These are phyloP conservation scores for Hordeum vulgare DNA, from an alignment of 176 grass and related monocot genomes.

Conservation along the genomic window MorexV3_pseudomolecules_assembly NC_058521.1:442843768-442844267, in stretches of 20 bases:
- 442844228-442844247: slow-evolving; percentile 10
- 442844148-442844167: slow-evolving; percentile 41
- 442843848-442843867: too few relatives aligned
- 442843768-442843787: too few relatives aligned
- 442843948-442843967: background rate
- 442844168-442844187: slow-evolving; percentile 22
- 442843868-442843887: background rate
- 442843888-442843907: slow-evolving; percentile 6
- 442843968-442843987: background rate
- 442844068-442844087: slow-evolving; percentile 28
- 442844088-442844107: slow-evolving; percentile 2
- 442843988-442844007: background rate
- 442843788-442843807: background rate
- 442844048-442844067: slow-evolving; percentile 14
- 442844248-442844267: slow-evolving; percentile 7
- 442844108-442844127: slow-evolving; percentile 30
- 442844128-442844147: slow-evolving; percentile 20
- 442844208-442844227: background rate
- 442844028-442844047: background rate
- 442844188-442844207: slow-evolving; percentile 24
- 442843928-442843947: background rate
- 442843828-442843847: background rate
- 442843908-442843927: background rate
- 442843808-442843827: background rate
- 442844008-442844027: background rate